These are phyloP conservation scores for Sporothrix pallida DNA, from an alignment of 2,329 filamentous ascomycete genomes.

Conservation along the genomic window DNA sequence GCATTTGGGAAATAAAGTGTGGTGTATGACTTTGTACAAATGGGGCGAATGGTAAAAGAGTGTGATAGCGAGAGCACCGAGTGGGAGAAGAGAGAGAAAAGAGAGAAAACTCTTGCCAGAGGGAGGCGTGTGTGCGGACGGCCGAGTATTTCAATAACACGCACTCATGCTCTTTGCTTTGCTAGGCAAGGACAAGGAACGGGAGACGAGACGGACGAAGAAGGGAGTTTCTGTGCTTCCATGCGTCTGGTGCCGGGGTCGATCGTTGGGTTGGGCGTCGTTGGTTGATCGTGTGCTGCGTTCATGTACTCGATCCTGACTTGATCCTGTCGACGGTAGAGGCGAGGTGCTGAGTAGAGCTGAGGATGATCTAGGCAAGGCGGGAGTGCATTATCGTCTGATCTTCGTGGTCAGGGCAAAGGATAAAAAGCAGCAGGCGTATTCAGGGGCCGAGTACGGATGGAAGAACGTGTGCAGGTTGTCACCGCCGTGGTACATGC, in stretches of 20 bases:
- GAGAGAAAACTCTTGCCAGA: slow-evolving; percentile 8
- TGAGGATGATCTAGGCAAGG: slow-evolving; percentile 15
- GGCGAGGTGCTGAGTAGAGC: neutral
- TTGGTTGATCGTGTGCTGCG: slow-evolving; percentile 29
- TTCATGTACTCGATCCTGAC: slow-evolving; percentile 9
- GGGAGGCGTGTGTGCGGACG: slow-evolving; percentile 12
- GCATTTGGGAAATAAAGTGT: slow-evolving; percentile 5
- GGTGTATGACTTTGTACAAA: neutral
- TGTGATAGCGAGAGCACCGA: neutral
- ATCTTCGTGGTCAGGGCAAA: slow-evolving; percentile 50
- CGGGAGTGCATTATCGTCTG: slow-evolving; percentile 52
- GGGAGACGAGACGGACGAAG: neutral
- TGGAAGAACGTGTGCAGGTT: slow-evolving; percentile 6
- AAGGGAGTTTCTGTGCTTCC: slow-evolving; percentile 18
- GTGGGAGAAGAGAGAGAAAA: neutral
- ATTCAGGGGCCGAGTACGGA: slow-evolving; percentile 26
- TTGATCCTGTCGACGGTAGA: neutral
- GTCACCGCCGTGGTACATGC: slow-evolving; percentile 11
- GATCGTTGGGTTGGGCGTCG: slow-evolving; percentile 40
- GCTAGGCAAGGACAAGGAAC: neutral
- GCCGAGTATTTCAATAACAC: slow-evolving; percentile 20
- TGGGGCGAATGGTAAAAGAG: neutral
- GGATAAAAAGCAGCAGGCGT: slow-evolving; percentile 34
- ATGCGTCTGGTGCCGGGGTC: slow-evolving; percentile 36
- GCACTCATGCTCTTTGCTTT: neutral